A percentile compares a stretch with the other conserved stretches of the same genome.
phyloP scores from a whole-genome alignment of 768 basidiomycete species.

The Kwoniella shandongensis region DNA sequence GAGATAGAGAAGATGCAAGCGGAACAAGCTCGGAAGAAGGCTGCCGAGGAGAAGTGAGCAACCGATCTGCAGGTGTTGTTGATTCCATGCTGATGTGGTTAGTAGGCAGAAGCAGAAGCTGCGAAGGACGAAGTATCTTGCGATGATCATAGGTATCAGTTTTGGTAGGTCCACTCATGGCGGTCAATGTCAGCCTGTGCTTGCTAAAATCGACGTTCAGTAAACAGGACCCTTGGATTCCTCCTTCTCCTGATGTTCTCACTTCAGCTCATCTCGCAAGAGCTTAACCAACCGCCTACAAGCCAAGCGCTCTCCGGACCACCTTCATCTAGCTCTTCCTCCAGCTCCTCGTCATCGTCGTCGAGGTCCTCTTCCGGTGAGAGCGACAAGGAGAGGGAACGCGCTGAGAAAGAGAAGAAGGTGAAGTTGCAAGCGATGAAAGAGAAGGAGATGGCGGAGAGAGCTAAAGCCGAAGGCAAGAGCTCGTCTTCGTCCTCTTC shows the following conservation, averaged over 20 bases:
- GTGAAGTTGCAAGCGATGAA: slow-evolving; percentile 34
- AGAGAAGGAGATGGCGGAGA: slow-evolving; percentile 25
- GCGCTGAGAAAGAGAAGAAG: slow-evolving; percentile 34
- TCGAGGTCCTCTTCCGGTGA: slow-evolving; percentile 11
- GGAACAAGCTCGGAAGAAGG: slow-evolving; percentile 8
- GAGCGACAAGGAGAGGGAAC: not conserved
- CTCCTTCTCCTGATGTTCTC: slow-evolving; percentile 40
- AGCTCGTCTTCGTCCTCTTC: slow-evolving; percentile 4
- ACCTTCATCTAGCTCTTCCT: slow-evolving; percentile 9
- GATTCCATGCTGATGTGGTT: not conserved
- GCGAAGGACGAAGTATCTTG: slow-evolving; percentile 43
- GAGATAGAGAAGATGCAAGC: slow-evolving; percentile 25
- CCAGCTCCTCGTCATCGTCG: slow-evolving; percentile 6
- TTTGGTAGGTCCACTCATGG: slow-evolving; percentile 33
- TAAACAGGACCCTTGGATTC: slow-evolving; percentile 40
- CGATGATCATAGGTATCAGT: slow-evolving; percentile 48
- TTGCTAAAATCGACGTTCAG: slow-evolving; percentile 11
- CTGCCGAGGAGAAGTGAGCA: slow-evolving; percentile 30
- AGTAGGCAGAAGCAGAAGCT: slow-evolving; percentile 41
- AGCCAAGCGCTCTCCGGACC: not conserved
- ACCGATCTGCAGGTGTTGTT: not conserved
- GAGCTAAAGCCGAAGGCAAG: slow-evolving; percentile 4
- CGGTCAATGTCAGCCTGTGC: not conserved
- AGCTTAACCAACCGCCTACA: slow-evolving; percentile 29
- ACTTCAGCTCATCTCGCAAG: slow-evolving; percentile 42